Evolutionary conservation across 2,329 filamentous ascomycete genomes (phyloP), one percentile per base, ranked within the genome.

Genomic region (Neofusicoccum umdonicola): DNA sequence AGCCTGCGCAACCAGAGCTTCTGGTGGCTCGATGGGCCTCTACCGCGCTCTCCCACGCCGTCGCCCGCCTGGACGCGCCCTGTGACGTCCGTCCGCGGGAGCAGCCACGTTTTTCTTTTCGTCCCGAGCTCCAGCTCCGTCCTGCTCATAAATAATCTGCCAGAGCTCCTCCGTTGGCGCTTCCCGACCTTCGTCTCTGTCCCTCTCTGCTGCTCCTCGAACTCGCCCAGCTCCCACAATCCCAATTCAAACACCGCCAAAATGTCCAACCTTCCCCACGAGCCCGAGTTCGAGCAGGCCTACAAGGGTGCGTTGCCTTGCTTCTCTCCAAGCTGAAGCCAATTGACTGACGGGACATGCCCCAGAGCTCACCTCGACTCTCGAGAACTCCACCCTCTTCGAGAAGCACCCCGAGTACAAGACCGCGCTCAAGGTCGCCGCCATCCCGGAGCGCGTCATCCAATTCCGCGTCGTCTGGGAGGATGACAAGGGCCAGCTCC

Each of bases 221-320:
- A 52, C 41, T 17, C n/a, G 50, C 45, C n/a, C 61, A 63, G 9
- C 47, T 65, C 35, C 50, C 19, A 27, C 62, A 39, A 51, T 15
- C 27, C 39, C 19, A 60, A 7, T 34, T 27, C n/a, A 19, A 13
- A 50, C 60, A 42, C 61, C 58, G 64, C 56, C 66, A 74, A 67
- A 69, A 95, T 96, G 91, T 91, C 93, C 71, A 90, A 95, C 84
- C 85, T 95, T 75, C 88, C 91, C 61, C 82, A 83, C 69, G 94
- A 98, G 87, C 94, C 95, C 76, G 94, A 99, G 85, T 98, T 98
- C 84, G 89, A 97, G 88, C 94, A 98, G 87, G 94, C 94, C 76
- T 96, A 96, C 88, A 92, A 93, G 80, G 92, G 92, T 96, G 83
- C 75, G 85, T 71, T 50, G 19, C 42, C 39, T 37, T 39, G 9